phyloP scores from a whole-genome alignment of 495 filamentous ascomycete genomes.

The Podospora comata region DNA sequence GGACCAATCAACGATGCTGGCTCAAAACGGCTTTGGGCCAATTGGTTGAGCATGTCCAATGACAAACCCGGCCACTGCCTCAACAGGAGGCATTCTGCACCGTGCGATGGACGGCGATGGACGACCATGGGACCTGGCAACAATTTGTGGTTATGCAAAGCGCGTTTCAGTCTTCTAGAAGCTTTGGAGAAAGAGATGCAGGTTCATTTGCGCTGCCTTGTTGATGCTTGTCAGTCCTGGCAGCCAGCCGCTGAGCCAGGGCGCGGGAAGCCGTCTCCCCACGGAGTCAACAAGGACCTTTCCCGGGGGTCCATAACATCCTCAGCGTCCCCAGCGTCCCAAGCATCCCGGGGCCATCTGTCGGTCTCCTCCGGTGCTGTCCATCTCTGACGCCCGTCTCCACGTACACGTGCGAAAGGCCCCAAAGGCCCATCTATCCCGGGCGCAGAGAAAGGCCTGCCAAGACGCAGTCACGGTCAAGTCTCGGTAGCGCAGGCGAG shows the following conservation, averaged over 20 bases:
- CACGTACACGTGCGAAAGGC: conserved; percentile 11
- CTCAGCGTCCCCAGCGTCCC: conserved; percentile 1
- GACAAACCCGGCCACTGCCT: conserved; percentile 16
- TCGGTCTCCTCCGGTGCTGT: not conserved
- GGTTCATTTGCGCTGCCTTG: conserved; percentile 21
- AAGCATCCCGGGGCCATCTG: not conserved
- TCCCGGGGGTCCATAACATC: conserved; percentile 6
- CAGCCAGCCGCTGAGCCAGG: conserved; percentile 13
- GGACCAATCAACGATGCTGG: conserved; percentile 23
- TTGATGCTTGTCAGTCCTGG: conserved; percentile 17
- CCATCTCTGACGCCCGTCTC: conserved; percentile 9
- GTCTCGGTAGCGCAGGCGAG: conserved; percentile 12
- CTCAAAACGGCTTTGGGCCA: conserved; percentile 15
- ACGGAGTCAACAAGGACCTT: not conserved
- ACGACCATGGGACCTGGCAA: conserved; percentile 3
- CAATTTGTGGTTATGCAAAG: conserved; percentile 19
- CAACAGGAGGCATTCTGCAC: conserved; percentile 19
- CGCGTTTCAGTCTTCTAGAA: conserved; percentile 36
- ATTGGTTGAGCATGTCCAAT: conserved; percentile 24
- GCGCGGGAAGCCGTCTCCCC: not conserved
- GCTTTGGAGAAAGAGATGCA: conserved; percentile 25
- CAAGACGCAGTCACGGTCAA: conserved; percentile 2
- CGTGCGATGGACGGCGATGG: conserved; percentile 20
- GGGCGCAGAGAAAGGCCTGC: not conserved
- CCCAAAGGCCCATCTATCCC: not conserved